Percentiles rank a stretch among this genome's conserved stretches.
phyloP scores from a whole-genome alignment of 2,329 filamentous ascomycete genomes.

The Exophiala bonariae region DNA sequence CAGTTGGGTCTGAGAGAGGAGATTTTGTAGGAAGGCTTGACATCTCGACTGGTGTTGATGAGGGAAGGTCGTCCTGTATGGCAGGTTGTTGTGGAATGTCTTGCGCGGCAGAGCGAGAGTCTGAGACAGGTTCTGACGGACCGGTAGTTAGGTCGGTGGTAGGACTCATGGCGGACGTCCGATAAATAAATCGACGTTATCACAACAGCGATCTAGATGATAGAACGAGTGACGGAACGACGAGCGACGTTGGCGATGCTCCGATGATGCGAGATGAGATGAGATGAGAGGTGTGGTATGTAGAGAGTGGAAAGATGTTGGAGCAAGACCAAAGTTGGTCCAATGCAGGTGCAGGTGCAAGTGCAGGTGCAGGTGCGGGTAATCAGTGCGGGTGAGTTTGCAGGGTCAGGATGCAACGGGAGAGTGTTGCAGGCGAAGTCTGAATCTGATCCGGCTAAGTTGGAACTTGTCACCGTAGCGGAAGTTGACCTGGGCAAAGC shows the following conservation, averaged over 20 bases:
- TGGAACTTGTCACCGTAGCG: too few species aligned
- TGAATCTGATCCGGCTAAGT: too few species aligned
- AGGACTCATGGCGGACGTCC: conserved; percentile 5
- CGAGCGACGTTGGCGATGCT: not conserved
- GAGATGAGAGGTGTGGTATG: not conserved
- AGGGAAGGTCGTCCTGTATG: conserved; percentile 13
- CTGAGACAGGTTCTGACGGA: conserved; percentile 7
- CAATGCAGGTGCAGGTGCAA: conserved; percentile 1
- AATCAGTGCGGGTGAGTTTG: not conserved
- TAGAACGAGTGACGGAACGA: not conserved
- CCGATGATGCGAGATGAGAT: not conserved
- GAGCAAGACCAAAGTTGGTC: not conserved
- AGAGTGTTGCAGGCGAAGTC: too few species aligned
- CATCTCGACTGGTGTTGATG: conserved; percentile 25
- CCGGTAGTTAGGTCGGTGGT: conserved; percentile 2
- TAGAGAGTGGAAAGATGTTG: not conserved
- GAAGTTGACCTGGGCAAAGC: too few species aligned
- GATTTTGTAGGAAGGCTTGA: conserved; percentile 18
- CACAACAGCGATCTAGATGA: too few species aligned
- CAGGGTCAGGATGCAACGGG: too few species aligned
- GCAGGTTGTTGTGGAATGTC: conserved; percentile 18
- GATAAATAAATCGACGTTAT: too few species aligned
- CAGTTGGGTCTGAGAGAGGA: conserved; percentile 4
- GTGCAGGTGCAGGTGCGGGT: not conserved
- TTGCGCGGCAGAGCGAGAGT: conserved; percentile 18